Evolutionary conservation across 2,329 filamentous ascomycete genomes (phyloP), one percentile per base, ranked within the genome.

Genomic region (Pseudogymnoascus sp.): DNA sequence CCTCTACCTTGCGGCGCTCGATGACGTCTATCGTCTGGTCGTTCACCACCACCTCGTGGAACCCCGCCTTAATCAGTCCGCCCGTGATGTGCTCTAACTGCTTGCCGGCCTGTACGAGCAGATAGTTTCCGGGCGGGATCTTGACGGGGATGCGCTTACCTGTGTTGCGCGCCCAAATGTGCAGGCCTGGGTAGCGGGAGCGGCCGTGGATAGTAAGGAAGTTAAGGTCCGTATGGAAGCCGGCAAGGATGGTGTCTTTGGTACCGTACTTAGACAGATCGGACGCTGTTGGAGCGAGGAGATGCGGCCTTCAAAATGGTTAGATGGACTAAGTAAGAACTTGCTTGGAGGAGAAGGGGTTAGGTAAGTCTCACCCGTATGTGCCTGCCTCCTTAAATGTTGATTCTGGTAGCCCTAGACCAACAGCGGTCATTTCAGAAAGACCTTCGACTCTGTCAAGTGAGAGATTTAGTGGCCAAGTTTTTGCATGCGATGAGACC

Each of bases 121-220:
- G 76, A 71, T 84, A 77, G 70, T 82, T 83, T 3, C 82, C 82
- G 2, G 75, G 74, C 0, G 83, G 83, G 66, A 86, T 85, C 73
- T 79, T 78, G 65, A 86, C 83, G 49, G 83, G 72, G 66, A 86
- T 84, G 66, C 80, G 79, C 65, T 76, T 77, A 49, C 83, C 83
- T 1, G 83, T 85, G 77, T 86, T 86, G 67, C 83, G 82, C 22
- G 82, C 83, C 83, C 83, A 86, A 69, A 86, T 81, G 75, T 86
- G 79, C 67, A 86, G 77, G 2, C 83, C 83, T 0, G 83, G 83
- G 67, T 84, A 86, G 64, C 83, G 81, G 30, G 81, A 84, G 66
- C 83, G 83, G 62, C 83, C 83, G 75, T 86, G 83, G 73, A 86
- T 86, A 66, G 83, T 86, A 60, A 86, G 77, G 71, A 85, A 86